Evolutionary conservation across 805 yeast genomes (phyloP).

Genomic region (Teunomyces cretensis): DNA sequence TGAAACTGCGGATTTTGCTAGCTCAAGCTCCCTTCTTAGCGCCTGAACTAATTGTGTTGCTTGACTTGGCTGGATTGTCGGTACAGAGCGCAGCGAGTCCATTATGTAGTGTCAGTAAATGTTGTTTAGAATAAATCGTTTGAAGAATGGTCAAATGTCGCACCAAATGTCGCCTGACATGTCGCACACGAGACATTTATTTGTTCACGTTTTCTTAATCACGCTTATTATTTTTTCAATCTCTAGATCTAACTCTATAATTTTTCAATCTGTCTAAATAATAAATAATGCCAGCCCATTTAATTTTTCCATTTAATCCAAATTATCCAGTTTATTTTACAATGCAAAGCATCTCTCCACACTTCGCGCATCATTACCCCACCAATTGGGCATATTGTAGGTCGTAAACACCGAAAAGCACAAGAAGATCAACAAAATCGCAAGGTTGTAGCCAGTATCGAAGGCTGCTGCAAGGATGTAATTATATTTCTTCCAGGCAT

Average conservation of each 20-base stretch:
- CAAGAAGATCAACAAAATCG: slow-evolving; percentile 40
- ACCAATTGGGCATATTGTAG: slow-evolving; percentile 43
- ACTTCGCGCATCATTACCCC: slow-evolving; percentile 46
- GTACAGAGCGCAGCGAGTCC: slow-evolving; percentile 1
- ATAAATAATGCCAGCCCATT: too few species aligned
- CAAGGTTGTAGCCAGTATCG: slow-evolving; percentile 50
- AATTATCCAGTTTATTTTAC: neutral
- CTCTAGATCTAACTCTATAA: too few species aligned
- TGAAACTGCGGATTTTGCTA: slow-evolving; percentile 23
- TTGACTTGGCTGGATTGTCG: slow-evolving; percentile 20
- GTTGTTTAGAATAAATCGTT: neutral
- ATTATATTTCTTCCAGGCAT: slow-evolving; percentile 43
- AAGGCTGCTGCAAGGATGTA: slow-evolving; percentile 52
- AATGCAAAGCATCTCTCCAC: slow-evolving; percentile 49
- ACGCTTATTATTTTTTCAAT: too few species aligned
- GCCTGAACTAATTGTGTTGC: slow-evolving; percentile 25
- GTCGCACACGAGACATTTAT: too few species aligned
- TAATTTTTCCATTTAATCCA: neutral
- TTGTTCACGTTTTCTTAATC: too few species aligned
- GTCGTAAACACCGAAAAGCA: slow-evolving; percentile 25
- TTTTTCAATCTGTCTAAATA: too few species aligned
- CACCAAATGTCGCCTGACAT: neutral
- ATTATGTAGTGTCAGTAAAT: neutral
- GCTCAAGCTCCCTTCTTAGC: slow-evolving; percentile 24
- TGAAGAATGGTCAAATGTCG: neutral